Percentiles rank a stretch among this genome's conserved stretches.
Conservation (phyloP, 805 yeast species). For the Phaffomyces thermotolerans region DNA sequence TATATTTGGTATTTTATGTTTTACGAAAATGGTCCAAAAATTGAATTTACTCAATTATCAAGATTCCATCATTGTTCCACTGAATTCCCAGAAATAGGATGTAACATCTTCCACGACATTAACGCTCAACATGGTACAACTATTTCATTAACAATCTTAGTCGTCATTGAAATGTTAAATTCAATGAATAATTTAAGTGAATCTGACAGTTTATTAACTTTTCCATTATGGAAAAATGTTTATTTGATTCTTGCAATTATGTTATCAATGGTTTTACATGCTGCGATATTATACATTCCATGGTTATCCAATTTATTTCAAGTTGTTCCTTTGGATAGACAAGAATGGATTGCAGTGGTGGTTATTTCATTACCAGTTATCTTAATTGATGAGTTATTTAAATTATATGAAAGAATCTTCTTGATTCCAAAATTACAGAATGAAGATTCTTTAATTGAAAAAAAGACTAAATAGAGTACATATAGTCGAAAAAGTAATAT, state of each 20-base stretch:
- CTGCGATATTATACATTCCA: conserved; percentile 29
- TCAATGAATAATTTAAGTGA: conserved; percentile 33
- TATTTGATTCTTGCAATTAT: conserved; percentile 31
- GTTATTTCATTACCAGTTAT: conserved; percentile 31
- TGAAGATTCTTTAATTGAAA: background rate
- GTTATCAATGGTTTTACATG: conserved; percentile 29
- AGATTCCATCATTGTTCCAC: conserved; percentile 29
- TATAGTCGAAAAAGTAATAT: no score
- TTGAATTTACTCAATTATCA: conserved; percentile 27
- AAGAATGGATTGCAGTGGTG: conserved; percentile 31
- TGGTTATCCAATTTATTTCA: conserved; percentile 26
- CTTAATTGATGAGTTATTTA: conserved; percentile 30
- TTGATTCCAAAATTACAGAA: conserved; percentile 2
- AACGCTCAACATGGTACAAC: conserved; percentile 29
- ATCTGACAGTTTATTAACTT: conserved; percentile 29
- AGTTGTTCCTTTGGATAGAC: conserved; percentile 26
- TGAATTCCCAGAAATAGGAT: conserved; percentile 27
- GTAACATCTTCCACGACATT: conserved; percentile 25
- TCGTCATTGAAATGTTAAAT: conserved; percentile 35
- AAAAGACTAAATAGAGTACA: conserved; percentile 1
- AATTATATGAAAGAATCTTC: conserved; percentile 26
- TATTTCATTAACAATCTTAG: conserved; percentile 32
- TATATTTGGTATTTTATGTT: conserved; percentile 34
- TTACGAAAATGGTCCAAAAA: conserved; percentile 30
- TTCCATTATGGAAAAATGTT: conserved; percentile 33